Percentiles rank a stretch among this genome's conserved stretches.
phyloP scores from a whole-genome alignment of 164 flowering plant genomes.

The Umbellularia californica region DNA sequence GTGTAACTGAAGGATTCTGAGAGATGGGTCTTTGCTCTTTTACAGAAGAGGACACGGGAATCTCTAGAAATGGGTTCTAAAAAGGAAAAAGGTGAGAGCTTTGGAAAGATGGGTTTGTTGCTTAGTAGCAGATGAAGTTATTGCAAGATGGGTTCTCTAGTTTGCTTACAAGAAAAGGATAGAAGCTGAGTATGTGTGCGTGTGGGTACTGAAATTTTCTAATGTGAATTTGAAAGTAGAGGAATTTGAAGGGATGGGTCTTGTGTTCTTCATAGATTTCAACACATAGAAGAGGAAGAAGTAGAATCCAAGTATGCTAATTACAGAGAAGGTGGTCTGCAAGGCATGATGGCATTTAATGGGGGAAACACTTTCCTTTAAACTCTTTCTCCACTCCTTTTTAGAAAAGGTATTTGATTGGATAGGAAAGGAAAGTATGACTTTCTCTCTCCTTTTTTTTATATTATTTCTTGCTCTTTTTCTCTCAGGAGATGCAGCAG shows the following conservation, averaged over 20 bases:
- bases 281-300: neutral
- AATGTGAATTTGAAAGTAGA: neutral
- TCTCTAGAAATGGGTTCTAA: no score
- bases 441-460: no score
- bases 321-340: conserved; percentile 3
- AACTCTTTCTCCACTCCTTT: neutral
- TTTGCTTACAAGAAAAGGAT: neutral
- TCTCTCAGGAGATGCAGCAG: no score
- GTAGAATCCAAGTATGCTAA: neutral
- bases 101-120: neutral
- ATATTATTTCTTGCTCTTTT: no score
- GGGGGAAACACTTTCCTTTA: conserved; percentile 4
- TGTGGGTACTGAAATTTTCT: neutral
- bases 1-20: no score
- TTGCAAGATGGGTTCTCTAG: conserved; percentile 1
- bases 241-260: neutral
- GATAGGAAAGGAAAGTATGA: no score
- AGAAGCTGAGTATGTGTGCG: neutral
- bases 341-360: conserved; percentile 23
- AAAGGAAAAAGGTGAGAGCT: neutral
- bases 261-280: no score
- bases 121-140: conserved; percentile 1
- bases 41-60: neutral
- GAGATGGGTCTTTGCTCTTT: neutral
- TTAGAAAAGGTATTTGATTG: neutral